A percentile compares a stretch with the other conserved stretches of the same genome.
These are phyloP conservation scores for Hippophae rhamnoides DNA, from an alignment of 306 rosid genomes.

Conservation along the genomic window DNA sequence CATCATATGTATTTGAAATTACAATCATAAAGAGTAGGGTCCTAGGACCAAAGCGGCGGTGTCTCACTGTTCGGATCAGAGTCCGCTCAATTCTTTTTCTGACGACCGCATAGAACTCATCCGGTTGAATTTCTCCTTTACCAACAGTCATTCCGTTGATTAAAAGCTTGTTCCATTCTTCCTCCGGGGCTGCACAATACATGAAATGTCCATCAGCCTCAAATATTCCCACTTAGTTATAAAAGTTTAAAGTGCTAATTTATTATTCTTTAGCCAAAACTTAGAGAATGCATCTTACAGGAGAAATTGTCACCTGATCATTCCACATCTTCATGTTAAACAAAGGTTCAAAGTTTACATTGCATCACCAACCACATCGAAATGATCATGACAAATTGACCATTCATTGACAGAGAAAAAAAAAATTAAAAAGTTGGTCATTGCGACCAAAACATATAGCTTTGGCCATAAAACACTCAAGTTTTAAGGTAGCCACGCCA, in stretches of 20 bases:
- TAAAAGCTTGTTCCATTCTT: constrained; percentile 73
- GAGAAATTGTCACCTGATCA: neutral
- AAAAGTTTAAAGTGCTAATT: neutral
- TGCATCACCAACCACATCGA: too few relatives aligned
- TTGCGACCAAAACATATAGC: too few relatives aligned
- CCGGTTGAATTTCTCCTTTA: constrained; percentile 55
- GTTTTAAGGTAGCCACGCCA: too few relatives aligned
- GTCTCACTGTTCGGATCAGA: constrained; percentile 82
- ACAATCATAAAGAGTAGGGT: neutral
- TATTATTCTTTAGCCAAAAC: neutral
- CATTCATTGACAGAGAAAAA: too few relatives aligned
- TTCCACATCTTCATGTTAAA: too few relatives aligned
- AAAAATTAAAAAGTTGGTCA: too few relatives aligned
- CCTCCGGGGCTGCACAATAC: constrained; percentile 69
- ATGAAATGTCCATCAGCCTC: neutral
- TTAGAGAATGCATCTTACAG: neutral
- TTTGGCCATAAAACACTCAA: too few relatives aligned
- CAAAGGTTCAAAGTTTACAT: too few relatives aligned
- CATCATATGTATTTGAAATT: constrained; percentile 7
- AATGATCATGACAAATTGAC: too few relatives aligned
- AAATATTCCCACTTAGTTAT: neutral
- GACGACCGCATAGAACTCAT: constrained; percentile 53
- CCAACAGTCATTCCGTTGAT: constrained; percentile 67
- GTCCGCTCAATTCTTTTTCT: constrained; percentile 81
- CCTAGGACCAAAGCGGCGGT: constrained; percentile 5